These are phyloP conservation scores for Waltiozyma sp. DNA, from an alignment of 1,139 yeast species.

Conservation along the genomic window DNA sequence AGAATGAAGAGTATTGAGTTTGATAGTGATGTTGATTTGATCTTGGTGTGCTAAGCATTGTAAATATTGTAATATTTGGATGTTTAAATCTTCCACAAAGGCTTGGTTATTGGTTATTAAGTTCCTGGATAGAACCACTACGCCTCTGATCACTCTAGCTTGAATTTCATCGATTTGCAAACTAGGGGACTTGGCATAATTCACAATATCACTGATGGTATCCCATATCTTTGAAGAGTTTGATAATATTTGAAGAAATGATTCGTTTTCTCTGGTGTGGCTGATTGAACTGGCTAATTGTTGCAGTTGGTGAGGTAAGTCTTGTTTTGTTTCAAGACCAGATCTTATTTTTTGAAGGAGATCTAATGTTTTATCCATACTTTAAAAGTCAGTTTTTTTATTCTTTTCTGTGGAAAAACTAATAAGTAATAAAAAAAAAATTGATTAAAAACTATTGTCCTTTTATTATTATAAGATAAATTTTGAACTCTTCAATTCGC, in stretches of 20 bases:
- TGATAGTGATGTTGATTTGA: not conserved
- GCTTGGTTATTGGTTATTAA: constrained; percentile 1
- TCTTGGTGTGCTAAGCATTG: not conserved
- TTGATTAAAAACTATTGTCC: too few relatives aligned
- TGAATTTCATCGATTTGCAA: not conserved
- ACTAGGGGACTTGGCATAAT: not conserved
- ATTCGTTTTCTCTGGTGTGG: not conserved
- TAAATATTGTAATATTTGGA: not conserved
- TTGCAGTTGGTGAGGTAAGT: not conserved
- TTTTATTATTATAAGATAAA: too few relatives aligned
- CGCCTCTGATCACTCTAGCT: not conserved
- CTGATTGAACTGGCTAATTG: not conserved
- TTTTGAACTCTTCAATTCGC: too few relatives aligned
- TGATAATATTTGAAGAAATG: not conserved
- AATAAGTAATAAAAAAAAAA: too few relatives aligned
- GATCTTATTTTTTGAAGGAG: not conserved
- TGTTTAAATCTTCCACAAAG: not conserved
- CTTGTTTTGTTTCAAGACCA: not conserved
- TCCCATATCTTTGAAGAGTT: not conserved
- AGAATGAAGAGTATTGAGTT: not conserved
- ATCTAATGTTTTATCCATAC: not conserved
- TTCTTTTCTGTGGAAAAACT: too few relatives aligned
- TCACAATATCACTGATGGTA: not conserved
- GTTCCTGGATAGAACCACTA: not conserved
- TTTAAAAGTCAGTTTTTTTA: not conserved